Evolutionary conservation across 805 yeast genomes (phyloP), one percentile per base, ranked within the genome.

Genomic region (Grigorovia transvaalensis): DNA sequence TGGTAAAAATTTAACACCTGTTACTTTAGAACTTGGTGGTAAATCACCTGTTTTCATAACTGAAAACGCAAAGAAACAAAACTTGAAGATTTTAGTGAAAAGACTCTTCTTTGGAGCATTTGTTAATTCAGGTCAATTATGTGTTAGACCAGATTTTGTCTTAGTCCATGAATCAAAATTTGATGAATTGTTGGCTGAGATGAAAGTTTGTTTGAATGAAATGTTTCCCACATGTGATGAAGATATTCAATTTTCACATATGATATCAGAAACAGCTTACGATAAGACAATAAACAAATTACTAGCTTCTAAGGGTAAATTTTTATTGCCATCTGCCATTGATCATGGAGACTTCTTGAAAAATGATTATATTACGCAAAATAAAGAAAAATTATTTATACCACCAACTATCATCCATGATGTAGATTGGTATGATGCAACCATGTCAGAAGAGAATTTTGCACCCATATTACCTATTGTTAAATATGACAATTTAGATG

Each of bases 101-200:
- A 78, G 97, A 67, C 69, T 88, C 15, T 75, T 77, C 1, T 87
- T 93, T 86, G 91, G 90, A 17, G 80, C 84, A 58, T 84, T 83
- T 62, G 69, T 79, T 35, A 91, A 88, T 64, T 79, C 85, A 17
- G 98, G 98, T 17, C 98, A 90, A 71, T 82, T 93, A 2, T 90
- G 97, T 71, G 85, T 88, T 43, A 86, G 96, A 9, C 85, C 90
- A 9, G 98, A 91, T 69, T 90, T 88, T 62, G 70, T 85, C 5
- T 60, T 88, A 46, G 84, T 81, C n/a, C 88, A 84, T 53, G 78
- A 74, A 51, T 65, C 73, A 2, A 67, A 81, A 20, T 79, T 82
- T 60, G 77, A 71, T 29, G 70, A 77, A 56, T 77, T 86, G 49
- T 67, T 80, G 8, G 58, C 58, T 0, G 71, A 68, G 7, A 62